These are phyloP conservation scores for Phylloporus rhodoxanthus DNA, from an alignment of 768 basidiomycete genomes.

Conservation along the genomic window DNA sequence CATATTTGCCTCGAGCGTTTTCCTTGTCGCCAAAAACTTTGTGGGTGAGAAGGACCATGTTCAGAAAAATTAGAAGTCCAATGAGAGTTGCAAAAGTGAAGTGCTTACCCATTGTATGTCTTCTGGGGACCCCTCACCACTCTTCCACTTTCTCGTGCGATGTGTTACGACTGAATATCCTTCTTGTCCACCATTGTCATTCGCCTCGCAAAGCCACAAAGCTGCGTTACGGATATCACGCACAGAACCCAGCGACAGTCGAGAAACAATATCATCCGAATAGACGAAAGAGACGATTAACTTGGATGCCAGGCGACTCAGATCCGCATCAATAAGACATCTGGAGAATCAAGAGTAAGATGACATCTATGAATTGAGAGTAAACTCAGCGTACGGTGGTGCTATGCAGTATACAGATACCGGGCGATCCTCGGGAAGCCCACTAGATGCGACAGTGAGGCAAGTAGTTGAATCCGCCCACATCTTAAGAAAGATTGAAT, in stretches of 20 bases:
- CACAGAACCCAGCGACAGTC: slow-evolving; percentile 72
- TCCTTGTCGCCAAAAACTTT: slow-evolving; percentile 74
- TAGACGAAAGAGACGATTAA: slow-evolving; percentile 76
- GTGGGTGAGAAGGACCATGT: neutral
- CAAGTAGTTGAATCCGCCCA: slow-evolving; percentile 83
- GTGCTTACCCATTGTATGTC: slow-evolving; percentile 48
- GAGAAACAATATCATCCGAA: slow-evolving; percentile 75
- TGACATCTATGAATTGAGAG: neutral
- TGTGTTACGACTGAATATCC: slow-evolving; percentile 38
- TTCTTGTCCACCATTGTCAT: slow-evolving; percentile 36
- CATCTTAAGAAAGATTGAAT: slow-evolving; percentile 43
- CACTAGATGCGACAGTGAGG: slow-evolving; percentile 59
- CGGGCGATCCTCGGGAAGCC: slow-evolving; percentile 58
- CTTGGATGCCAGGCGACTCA: slow-evolving; percentile 53
- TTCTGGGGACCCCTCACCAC: slow-evolving; percentile 49
- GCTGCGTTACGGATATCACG: slow-evolving; percentile 71
- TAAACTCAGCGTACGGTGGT: slow-evolving; percentile 55
- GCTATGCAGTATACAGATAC: slow-evolving; percentile 76
- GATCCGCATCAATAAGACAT: slow-evolving; percentile 54
- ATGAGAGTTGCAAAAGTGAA: neutral
- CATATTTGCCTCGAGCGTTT: slow-evolving; percentile 85
- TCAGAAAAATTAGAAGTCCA: neutral
- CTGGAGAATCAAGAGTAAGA: slow-evolving; percentile 29
- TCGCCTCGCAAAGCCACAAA: slow-evolving; percentile 74
- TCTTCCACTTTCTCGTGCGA: slow-evolving; percentile 55